These are phyloP conservation scores for Podosphaera xanthii DNA, from an alignment of 2,329 filamentous ascomycete species.

Conservation along the genomic window DNA sequence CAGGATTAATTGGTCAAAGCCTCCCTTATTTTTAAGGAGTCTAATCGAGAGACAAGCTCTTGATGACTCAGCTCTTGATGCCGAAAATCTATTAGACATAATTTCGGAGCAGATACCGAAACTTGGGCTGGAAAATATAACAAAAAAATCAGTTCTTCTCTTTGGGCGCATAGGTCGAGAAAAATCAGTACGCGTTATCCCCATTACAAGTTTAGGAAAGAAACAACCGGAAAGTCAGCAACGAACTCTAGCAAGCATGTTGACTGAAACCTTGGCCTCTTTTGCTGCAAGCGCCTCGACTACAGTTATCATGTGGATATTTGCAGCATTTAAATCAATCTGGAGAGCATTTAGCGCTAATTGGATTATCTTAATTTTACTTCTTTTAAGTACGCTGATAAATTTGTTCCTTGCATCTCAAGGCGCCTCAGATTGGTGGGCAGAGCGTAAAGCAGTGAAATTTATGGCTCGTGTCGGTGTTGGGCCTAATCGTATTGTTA, in stretches of 20 bases:
- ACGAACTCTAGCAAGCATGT: constrained; percentile 40
- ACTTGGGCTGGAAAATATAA: constrained; percentile 49
- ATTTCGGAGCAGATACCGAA: constrained; percentile 57
- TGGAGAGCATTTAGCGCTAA: constrained; percentile 52
- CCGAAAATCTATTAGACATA: constrained; percentile 51
- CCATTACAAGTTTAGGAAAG: constrained; percentile 20
- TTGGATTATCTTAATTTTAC: constrained; percentile 44
- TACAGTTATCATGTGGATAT: constrained; percentile 54
- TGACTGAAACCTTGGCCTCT: constrained; percentile 50
- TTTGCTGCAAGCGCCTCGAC: constrained; percentile 53
- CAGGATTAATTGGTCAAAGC: constrained; percentile 65
- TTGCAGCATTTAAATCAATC: constrained; percentile 39
- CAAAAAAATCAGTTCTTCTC: constrained; percentile 55
- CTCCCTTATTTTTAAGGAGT: constrained; percentile 34
- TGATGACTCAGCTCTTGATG: constrained; percentile 49
- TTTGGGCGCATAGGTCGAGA: constrained; percentile 55
- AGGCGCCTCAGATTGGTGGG: constrained; percentile 60
- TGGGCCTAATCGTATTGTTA: constrained; percentile 57
- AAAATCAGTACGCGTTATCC: constrained; percentile 37
- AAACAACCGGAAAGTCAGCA: constrained; percentile 30
- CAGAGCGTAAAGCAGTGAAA: constrained; percentile 52
- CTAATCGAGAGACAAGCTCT: constrained; percentile 49
- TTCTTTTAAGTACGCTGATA: constrained; percentile 43
- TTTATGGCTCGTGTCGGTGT: constrained; percentile 73
- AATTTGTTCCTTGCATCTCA: constrained; percentile 58